A percentile compares a stretch with the other conserved stretches of the same genome.
Conservation (phyloP, 2,329 filamentous ascomycete genomes). For the Fusarium sp. region DNA sequence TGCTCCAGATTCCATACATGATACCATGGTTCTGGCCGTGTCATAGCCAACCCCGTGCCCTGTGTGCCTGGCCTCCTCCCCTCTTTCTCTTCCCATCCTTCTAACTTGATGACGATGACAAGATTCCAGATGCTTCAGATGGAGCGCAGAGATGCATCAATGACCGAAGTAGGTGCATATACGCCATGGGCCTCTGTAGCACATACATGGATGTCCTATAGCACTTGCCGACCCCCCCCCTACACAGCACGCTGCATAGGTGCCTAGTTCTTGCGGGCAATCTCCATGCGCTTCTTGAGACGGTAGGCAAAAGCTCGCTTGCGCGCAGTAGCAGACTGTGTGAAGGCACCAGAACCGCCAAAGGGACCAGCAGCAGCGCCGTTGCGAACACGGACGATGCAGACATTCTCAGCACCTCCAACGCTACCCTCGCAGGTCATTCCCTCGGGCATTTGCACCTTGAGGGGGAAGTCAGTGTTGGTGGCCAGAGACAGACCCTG, state of each 20-base stretch:
- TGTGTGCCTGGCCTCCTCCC: conserved; percentile 33
- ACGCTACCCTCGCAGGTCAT: conserved; percentile 74
- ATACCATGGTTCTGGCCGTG: conserved; percentile 22
- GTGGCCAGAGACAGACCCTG: conserved; percentile 69
- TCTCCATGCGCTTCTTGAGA: conserved; percentile 53
- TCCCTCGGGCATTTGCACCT: conserved; percentile 74
- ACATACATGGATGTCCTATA: neutral
- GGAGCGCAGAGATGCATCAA: neutral
- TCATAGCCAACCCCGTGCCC: conserved; percentile 23
- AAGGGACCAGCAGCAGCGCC: conserved; percentile 72
- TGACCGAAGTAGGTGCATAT: neutral
- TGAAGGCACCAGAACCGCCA: conserved; percentile 75
- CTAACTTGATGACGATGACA: neutral
- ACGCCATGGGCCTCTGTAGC: neutral
- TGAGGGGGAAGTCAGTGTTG: conserved; percentile 74
- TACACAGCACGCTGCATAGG: neutral
- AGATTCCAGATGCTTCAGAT: neutral
- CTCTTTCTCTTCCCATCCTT: conserved; percentile 2
- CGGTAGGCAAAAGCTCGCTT: conserved; percentile 72
- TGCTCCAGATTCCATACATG: conserved; percentile 11
- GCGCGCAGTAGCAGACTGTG: conserved; percentile 67
- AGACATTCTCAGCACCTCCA: conserved; percentile 71
- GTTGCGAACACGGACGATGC: conserved; percentile 74
- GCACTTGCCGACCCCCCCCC: neutral
- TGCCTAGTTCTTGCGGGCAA: conserved; percentile 41